Evolutionary conservation across 176 grass and related monocot species (phyloP).

Genomic region (Pharus latifolius): DNA sequence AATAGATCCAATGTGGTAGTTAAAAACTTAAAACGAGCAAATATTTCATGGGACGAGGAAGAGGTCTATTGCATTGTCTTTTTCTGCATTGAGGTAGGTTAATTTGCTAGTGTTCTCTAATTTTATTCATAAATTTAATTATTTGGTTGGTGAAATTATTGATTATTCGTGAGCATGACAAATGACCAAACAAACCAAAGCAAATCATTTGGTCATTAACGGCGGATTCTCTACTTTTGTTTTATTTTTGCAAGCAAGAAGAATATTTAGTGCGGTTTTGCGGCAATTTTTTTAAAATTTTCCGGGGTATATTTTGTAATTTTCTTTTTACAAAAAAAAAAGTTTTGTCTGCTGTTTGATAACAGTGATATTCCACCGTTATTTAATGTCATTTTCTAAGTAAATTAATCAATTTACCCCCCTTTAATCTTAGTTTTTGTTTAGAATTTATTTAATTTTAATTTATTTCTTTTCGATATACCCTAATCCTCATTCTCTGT

Average conservation of each 20-base stretch:
- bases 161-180: conserved; percentile 14
- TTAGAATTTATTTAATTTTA: no score
- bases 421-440: no score
- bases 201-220: not conserved
- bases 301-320: not conserved
- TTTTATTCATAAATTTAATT: conserved; percentile 13
- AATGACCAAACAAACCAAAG: not conserved
- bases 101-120: not conserved
- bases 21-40: conserved; percentile 17
- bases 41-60: not conserved
- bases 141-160: conserved; percentile 37
- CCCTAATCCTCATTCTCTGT: no score
- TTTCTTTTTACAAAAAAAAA: no score
- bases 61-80: not conserved
- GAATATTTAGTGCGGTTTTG: no score
- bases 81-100: not conserved
- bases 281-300: not conserved
- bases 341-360: no score
- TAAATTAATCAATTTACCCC: no score
- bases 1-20: conserved; percentile 11
- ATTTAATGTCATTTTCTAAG: no score
- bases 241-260: no score
- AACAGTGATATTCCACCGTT: no score
- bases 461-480: no score
- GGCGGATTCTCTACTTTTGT: not conserved